Base-by-base conservation (phyloP, 1,284 basidiomycete genomes). In the Ustilago loliicola region DNA sequence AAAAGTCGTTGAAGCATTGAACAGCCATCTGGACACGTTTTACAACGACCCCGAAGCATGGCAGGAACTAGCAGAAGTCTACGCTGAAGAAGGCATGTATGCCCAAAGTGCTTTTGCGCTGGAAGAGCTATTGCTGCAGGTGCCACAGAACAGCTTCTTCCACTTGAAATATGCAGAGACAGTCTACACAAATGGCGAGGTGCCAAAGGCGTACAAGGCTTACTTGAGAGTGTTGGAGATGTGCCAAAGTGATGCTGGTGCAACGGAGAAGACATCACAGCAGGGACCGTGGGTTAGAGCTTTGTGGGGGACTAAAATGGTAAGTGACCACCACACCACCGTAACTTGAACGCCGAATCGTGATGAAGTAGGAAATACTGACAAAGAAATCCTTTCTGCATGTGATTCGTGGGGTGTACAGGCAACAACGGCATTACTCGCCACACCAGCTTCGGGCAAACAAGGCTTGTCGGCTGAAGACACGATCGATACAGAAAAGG, bases 1-100 rank as follows among this genome's bases (percentile, higher is more conserved):
- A 52, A 89, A 89, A 47, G 91, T 93, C 0, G 91, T 95, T 1
- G 89, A 92, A 11, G 91, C 94, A 73, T 89, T 99, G 7, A 91
- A 91, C 23, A 88, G 89, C 36, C 93, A 94, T 83, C 90, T 98
- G 40, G 96, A 98, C 84, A 95, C 92, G 0, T 95, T 96, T 87
- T 98, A 98, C 86, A 91, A 91, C 30, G 96, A 99, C 82, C 89
- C 94, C 0, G 93, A 96, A 78, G 95, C 91, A 5, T 99, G 96
- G 97, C 89, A 94, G 13, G 92, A 97, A 83, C 90, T 99, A n/a
- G 93, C 95, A 0, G 93, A 94, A 78, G 90, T 95, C 8, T 97
- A 99, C 83, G 89, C 91, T 2, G 90, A 91, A 17, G 91, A 92
- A 79, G 91, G 91, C 67, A 91, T 94, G 92, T 97, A 82, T 72